A percentile compares a stretch with the other conserved stretches of the same genome.
These are phyloP conservation scores for Clathrospora elynae DNA, from an alignment of 2,329 filamentous ascomycete species.

Conservation along the genomic window DNA sequence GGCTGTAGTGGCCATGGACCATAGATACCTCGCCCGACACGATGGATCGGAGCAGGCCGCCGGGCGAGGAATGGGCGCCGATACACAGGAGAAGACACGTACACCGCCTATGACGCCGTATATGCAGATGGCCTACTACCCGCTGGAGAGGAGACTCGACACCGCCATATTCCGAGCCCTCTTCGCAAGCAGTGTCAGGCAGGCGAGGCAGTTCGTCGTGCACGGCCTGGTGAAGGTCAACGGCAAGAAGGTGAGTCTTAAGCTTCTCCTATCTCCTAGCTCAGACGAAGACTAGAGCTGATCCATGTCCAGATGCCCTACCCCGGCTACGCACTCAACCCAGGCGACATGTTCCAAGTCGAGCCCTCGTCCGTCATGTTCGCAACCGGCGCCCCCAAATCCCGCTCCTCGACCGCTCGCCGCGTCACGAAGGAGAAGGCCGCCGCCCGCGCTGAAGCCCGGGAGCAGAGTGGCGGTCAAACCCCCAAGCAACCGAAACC, in stretches of 20 bases:
- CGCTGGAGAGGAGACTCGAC: slow-evolving; percentile 86
- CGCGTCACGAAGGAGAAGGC: slow-evolving; percentile 37
- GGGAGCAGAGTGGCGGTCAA: slow-evolving; percentile 26
- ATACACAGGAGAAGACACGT: slow-evolving; percentile 21
- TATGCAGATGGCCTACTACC: slow-evolving; percentile 95
- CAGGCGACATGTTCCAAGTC: slow-evolving; percentile 97
- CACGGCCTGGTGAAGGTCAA: slow-evolving; percentile 96
- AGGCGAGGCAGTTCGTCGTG: slow-evolving; percentile 91
- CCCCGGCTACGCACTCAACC: slow-evolving; percentile 92
- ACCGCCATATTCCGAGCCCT: slow-evolving; percentile 92
- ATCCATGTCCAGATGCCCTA: slow-evolving; percentile 73
- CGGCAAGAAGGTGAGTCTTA: slow-evolving; percentile 76
- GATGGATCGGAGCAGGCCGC: slow-evolving; percentile 84
- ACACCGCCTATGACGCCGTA: slow-evolving; percentile 71
- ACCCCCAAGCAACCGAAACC: slow-evolving; percentile 18
- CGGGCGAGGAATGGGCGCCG: slow-evolving; percentile 76
- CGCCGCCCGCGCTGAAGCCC: slow-evolving; percentile 36
- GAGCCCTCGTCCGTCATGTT: slow-evolving; percentile 85
- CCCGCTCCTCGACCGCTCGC: slow-evolving; percentile 37
- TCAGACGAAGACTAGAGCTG: slow-evolving; percentile 1
- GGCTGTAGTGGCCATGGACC: slow-evolving; percentile 84
- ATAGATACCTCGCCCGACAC: slow-evolving; percentile 74
- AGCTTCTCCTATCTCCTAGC: slow-evolving; percentile 4
- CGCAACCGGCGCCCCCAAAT: slow-evolving; percentile 78
- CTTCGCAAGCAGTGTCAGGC: slow-evolving; percentile 90